These are phyloP conservation scores for Fusarium sp. DNA, from an alignment of 2,329 filamentous ascomycete genomes.

Conservation along the genomic window DNA sequence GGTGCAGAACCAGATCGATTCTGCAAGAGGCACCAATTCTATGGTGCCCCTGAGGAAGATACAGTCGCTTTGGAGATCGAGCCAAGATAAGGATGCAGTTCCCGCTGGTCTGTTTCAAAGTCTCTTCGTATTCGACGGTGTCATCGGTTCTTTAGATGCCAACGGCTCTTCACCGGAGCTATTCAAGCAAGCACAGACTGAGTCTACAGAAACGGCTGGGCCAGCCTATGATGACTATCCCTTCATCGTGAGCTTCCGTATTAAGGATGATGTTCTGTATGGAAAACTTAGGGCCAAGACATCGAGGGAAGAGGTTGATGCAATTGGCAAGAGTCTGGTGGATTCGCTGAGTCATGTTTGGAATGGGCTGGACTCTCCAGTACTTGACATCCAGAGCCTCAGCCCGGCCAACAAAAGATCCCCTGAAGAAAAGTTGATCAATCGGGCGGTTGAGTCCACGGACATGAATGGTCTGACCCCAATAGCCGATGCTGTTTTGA, in stretches of 20 bases:
- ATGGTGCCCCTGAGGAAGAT: conserved; percentile 24
- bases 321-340: neutral
- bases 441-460: accelerated
- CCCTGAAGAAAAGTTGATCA: accelerated
- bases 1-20: conserved; percentile 2
- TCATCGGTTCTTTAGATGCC: neutral
- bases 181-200: neutral
- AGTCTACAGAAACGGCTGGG: neutral
- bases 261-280: neutral
- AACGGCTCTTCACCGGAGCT: neutral
- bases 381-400: neutral
- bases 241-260: conserved; percentile 22
- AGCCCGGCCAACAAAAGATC: accelerated
- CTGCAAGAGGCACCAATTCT: neutral
- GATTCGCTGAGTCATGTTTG: neutral
- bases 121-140: conserved; percentile 22
- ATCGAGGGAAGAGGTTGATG: neutral
- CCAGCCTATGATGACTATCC: conserved; percentile 23
- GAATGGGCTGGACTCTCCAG: neutral
- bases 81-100: neutral
- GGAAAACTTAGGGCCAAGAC: conserved; percentile 21
- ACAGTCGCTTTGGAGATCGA: conserved; percentile 14
- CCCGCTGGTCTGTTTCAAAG: conserved; percentile 16
- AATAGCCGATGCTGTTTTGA: neutral
- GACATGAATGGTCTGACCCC: neutral